Conservation (phyloP, 805 yeast genomes). For the Ogataea paradorogensis region DNA sequence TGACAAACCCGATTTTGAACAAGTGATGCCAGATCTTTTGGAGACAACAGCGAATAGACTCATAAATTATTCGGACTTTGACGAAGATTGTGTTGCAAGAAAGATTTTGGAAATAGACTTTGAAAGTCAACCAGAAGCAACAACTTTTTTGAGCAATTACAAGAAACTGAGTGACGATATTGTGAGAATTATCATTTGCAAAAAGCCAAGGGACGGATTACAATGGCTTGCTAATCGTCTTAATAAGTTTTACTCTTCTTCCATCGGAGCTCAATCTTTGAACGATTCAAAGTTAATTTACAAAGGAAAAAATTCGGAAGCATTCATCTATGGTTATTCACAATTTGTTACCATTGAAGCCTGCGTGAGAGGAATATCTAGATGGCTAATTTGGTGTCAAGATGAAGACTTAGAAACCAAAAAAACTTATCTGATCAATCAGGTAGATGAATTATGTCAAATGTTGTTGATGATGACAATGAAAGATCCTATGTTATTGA, state of each 20-base stretch:
- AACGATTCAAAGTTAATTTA: conserved; percentile 51
- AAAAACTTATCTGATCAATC: conserved; percentile 48
- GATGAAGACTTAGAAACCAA: conserved; percentile 52
- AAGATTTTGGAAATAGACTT: conserved; percentile 80
- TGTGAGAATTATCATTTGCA: conserved; percentile 82
- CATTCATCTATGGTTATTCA: conserved; percentile 72
- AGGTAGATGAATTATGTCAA: conserved; percentile 69
- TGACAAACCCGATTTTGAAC: conserved; percentile 52
- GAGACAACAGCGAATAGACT: conserved; percentile 77
- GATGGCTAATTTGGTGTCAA: conserved; percentile 93
- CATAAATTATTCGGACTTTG: conserved; percentile 65
- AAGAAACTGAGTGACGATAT: conserved; percentile 86
- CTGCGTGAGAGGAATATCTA: conserved; percentile 83
- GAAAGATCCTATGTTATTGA: conserved; percentile 73
- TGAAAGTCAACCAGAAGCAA: conserved; percentile 78
- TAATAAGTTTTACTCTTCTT: conserved; percentile 67
- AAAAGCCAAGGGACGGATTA: conserved; percentile 76
- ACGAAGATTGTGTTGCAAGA: conserved; percentile 61
- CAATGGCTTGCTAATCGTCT: conserved; percentile 77
- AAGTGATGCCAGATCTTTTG: conserved; percentile 62
- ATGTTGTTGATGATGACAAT: conserved; percentile 71
- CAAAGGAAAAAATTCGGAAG: conserved; percentile 55
- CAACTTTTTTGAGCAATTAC: conserved; percentile 74
- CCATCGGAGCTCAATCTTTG: conserved; percentile 63
- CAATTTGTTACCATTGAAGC: conserved; percentile 87